Evolutionary conservation across 371 early-diverging fungal species (phyloP), one percentile per base, ranked within the genome.

Genomic region (Mucor saturninus): DNA sequence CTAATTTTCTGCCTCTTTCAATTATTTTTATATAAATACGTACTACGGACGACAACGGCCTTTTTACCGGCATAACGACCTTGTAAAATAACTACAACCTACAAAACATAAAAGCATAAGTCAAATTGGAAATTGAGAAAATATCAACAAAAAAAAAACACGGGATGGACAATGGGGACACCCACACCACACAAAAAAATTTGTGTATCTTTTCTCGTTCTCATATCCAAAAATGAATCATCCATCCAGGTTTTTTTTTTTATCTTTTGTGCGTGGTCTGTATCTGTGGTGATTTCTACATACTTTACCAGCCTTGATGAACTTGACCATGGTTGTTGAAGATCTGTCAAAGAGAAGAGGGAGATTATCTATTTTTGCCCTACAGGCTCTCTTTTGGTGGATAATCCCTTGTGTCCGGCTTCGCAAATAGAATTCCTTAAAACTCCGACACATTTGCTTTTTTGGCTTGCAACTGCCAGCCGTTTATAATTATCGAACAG

Each of bases 1-100:
- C 35, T 48, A 14, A 26, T 11, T 55, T 28, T 55, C 56, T 55
- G 15, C 28, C 45, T 15, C 29, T 42, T 35, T 21, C 21, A 21
- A 21, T 21, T 21, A 21, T 21, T 37, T 8, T 42, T 15, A 14
- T 54, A 49, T 45, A 15, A 21, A 69, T 70, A 62, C 74, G 63
- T 84, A 90, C 90, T 93, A 86, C 96, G 95, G 83, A 98, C 93
- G 73, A 98, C 95, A 74, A 98, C 98, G 71, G 97, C 98, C 90
- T 98, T 98, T 87, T 95, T 95, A 71, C 98, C 98, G 83, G 98
- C 98, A 79, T 91, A 93, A 74, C 97, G 94, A 73, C 98, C 98
- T 79, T 95, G 91, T 61, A 97, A 92, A 81, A 98, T 83, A 69
- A 98, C 89, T 68, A 95, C 98, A 75, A 97, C 97, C 93, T 97